phyloP scores from a whole-genome alignment of 2,329 filamentous ascomycete species.

The Cladosporium sp. region DNA sequence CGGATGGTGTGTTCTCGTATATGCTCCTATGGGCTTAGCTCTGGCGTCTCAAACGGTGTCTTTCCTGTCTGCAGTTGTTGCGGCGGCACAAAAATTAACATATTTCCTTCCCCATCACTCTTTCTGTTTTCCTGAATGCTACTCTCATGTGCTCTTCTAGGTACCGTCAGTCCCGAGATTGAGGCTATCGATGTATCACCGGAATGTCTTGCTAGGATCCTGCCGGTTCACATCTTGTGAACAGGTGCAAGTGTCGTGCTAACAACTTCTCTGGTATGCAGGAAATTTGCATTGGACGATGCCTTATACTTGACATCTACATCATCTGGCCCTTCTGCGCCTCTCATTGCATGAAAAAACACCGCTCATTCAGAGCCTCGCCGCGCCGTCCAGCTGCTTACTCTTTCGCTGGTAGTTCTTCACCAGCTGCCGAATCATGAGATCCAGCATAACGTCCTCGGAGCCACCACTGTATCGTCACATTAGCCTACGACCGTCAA shows the following conservation, averaged over 20 bases:
- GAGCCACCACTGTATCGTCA: constrained; percentile 48
- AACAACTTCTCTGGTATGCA: no score
- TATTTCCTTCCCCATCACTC: no score
- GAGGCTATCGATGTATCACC: no score
- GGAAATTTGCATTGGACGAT: no score
- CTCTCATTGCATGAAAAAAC: not conserved
- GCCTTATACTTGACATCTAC: no score
- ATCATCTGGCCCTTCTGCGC: no score
- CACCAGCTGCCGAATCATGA: constrained; percentile 62
- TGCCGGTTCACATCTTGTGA: no score
- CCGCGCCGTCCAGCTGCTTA: constrained; percentile 42
- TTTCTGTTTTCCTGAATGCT: no score
- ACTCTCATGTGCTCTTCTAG: no score
- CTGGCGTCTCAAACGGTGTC: constrained; percentile 6
- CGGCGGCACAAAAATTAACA: not conserved
- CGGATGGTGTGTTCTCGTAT: not conserved
- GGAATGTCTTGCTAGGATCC: no score
- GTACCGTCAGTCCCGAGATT: no score
- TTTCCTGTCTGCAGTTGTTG: not conserved
- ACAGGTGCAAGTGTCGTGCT: no score
- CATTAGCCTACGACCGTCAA: constrained; percentile 11
- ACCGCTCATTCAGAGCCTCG: not conserved
- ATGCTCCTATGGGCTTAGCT: constrained; percentile 5
- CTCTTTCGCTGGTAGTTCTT: constrained; percentile 60
- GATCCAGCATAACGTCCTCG: constrained; percentile 67